Base-by-base conservation (phyloP, 192 early-diverging fungal genomes). In the Pilobolus umbonatus region DNA sequence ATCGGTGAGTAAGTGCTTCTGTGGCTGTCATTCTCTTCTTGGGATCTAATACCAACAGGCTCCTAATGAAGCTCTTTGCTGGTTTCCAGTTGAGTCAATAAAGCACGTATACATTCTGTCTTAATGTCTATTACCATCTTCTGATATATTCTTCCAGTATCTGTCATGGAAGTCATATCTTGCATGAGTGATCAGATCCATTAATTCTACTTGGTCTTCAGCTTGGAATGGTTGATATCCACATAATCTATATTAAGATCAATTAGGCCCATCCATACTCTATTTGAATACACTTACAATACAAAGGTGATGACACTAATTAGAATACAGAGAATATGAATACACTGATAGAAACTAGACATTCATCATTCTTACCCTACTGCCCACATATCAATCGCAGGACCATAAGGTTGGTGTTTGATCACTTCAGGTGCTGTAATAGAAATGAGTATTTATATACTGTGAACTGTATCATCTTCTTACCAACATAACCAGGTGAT, bases 371-470 rank as follows among this genome's bases (percentile, higher is more conserved):
- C 45, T 61, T 67, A 79, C 77, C 77, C 95, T 55, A 95, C 85
- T 6, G 88, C 89, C 93, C 93, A 98, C 64, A 98, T 77, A 69
- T 98, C 94, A 2, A 98, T 93, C 17, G 89, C 70, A 69, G 92
- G 90, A 30, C 91, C 88, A 71, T 98, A 89, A 5, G 88, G 87
- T 49, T 81, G 76, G 54, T 88, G 82, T 52, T 83, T 69, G n/a
- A 95, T 69, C 21, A 98, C 84, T 74, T 98, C 94, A 17, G 87
- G 88, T 11, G 88, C 88, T 69, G 26, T 84, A 74, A 42, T 25
- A 48, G 48, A 7, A 51, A 31, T 26, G 17, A 15, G 5, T 42
- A 35, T 25, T 9, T 25, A 15, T 43, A n/a, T 19, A 21, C 8
- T 39, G 17, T 21, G 4, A 30, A 17, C 9, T 34, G 24, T 25